Percentiles rank a stretch among this genome's conserved stretches.
Conservation (phyloP, 768 basidiomycete genomes). For the Leccinum disarticulatum region DNA sequence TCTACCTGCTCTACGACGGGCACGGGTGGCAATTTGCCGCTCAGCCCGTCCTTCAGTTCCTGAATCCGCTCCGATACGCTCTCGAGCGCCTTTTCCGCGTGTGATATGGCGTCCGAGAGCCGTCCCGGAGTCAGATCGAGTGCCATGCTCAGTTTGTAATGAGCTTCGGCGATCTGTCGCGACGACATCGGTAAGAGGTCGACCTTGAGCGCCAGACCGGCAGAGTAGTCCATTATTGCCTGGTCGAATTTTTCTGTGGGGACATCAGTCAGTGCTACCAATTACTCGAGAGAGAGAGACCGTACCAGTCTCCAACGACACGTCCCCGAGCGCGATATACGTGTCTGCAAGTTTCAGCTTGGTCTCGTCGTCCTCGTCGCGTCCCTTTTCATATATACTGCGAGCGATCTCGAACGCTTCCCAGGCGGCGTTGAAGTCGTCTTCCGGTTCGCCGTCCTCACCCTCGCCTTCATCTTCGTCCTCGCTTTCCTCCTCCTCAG, state of each 20-base stretch:
- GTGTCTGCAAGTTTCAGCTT: constrained; percentile 88
- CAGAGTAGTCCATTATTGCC: constrained; percentile 84
- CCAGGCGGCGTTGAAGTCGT: constrained; percentile 98
- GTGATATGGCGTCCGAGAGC: constrained; percentile 75
- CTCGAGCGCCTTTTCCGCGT: constrained; percentile 77
- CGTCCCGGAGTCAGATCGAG: constrained; percentile 87
- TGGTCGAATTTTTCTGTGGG: constrained; percentile 90
- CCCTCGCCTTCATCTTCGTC: constrained; percentile 59
- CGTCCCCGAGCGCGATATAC: constrained; percentile 88
- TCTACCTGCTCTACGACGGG: constrained; percentile 34
- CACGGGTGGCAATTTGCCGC: constrained; percentile 34
- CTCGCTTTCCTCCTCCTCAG: constrained; percentile 50
- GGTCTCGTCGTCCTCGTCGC: constrained; percentile 54
- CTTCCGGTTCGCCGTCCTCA: constrained; percentile 65
- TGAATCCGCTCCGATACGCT: constrained; percentile 72
- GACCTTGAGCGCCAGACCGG: constrained; percentile 71
- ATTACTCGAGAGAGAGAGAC: neutral
- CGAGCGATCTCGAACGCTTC: constrained; percentile 95
- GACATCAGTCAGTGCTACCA: neutral
- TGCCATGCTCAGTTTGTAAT: constrained; percentile 92
- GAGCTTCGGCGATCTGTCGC: constrained; percentile 89
- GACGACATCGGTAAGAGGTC: constrained; percentile 82
- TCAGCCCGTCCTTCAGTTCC: constrained; percentile 51
- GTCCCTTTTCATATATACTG: constrained; percentile 74
- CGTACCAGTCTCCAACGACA: constrained; percentile 94